Base-by-base conservation (phyloP, 129 eudicot genomes). In the Saussurea involucrata region DNA sequence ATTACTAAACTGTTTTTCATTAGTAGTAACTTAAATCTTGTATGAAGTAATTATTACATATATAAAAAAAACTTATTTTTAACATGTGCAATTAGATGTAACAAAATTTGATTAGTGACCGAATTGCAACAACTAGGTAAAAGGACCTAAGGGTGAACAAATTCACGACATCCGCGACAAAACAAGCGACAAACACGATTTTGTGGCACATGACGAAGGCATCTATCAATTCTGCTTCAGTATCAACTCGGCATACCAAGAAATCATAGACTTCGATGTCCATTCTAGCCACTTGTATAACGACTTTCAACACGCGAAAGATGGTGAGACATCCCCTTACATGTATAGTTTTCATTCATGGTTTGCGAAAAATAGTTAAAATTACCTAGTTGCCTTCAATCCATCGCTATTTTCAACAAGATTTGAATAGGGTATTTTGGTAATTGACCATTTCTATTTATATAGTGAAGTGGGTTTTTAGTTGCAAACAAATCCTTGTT, bases 221-320 rank as follows among this genome's bases (percentile, higher is more conserved):
- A 78, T 90, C 40, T 85, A 91, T 66, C 84, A 84, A 13, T 95
- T 95, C 66, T 95, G 98, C 75, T 91, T 95, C 85, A 83, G 86
- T 3, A 95, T 89, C 74, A 91, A 85, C 80, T 88, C 98, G 17
- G 94, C 96, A 0, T 87, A 87, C 69, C 90, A 91, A 44, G 94
- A 89, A 76, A 91, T 90, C 24, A 60, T 95, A 81, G 96, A 91
- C 87, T 91, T 95, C 28, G 97, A 91, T 81, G 84, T 91, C 46
- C 94, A 86, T 76, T 85, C 87, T 18, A 86, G 87, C 63, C 91
- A 91, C 70, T 86, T 89, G 49, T 61, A 80, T 71, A 73, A 69
- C 69, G 87, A 80, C 42, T 90, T 82, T 36, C 92, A 95, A 87
- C 98, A 95, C 79, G 98, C 98, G 33, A 91, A 91, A 85, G 97